phyloP scores from a whole-genome alignment of 202 grass and related monocot genomes.

The Cymbopogon flexuosus region DNA sequence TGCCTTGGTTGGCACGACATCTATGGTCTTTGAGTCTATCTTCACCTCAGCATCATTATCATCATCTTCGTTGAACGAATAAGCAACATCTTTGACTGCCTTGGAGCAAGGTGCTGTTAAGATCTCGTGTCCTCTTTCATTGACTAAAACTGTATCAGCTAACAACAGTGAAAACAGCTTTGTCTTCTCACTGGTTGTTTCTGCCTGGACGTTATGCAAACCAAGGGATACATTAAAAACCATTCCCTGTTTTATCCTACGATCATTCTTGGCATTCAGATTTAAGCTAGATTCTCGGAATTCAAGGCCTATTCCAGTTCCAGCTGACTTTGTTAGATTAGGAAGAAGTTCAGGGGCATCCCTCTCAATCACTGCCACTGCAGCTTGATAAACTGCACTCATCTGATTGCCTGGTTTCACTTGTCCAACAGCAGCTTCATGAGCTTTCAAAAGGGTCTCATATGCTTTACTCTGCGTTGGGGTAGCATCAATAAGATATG shows the following conservation, averaged over 20 bases:
- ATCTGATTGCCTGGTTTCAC: conserved; percentile 53
- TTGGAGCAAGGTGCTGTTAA: conserved; percentile 70
- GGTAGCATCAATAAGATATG: conserved; percentile 66
- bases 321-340: conserved; percentile 59
- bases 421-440: conserved; percentile 53
- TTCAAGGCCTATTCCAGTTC: conserved; percentile 74
- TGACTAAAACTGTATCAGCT: conserved; percentile 68
- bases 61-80: conserved; percentile 75
- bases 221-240: conserved; percentile 77
- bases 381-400: conserved; percentile 53
- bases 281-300: conserved; percentile 70
- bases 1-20: conserved; percentile 50
- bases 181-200: conserved; percentile 61
- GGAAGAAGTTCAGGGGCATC: conserved; percentile 62
- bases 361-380: conserved; percentile 41
- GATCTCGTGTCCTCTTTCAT: conserved; percentile 49
- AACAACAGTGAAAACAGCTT: conserved; percentile 62
- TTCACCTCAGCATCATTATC: conserved; percentile 30
- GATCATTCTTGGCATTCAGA: conserved; percentile 66
- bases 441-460: conserved; percentile 63
- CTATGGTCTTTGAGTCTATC: conserved; percentile 3
- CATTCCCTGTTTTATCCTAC: conserved; percentile 53
- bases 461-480: conserved; percentile 53
- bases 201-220: conserved; percentile 61
- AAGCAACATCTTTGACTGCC: conserved; percentile 63